Evolutionary conservation across 169 alveolate genomes (phyloP).

Genomic region (Eimeria necatrix): DNA sequence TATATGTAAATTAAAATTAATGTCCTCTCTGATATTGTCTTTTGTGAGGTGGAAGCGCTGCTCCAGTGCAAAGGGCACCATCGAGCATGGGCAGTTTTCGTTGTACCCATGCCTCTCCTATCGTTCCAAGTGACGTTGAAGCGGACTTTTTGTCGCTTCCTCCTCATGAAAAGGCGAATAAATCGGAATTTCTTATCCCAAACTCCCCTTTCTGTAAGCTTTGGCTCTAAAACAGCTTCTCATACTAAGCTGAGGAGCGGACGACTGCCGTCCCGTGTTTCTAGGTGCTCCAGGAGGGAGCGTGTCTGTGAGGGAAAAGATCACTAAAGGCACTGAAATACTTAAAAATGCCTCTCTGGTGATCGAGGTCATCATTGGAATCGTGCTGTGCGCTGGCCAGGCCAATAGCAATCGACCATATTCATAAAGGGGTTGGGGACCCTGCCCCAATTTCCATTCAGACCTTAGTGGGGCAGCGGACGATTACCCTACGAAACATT

Average conservation of each 20-base stretch:
- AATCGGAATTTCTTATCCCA: background rate
- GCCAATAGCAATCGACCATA: too few species aligned
- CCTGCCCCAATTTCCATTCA: too few species aligned
- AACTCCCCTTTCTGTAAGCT: background rate
- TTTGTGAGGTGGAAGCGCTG: background rate
- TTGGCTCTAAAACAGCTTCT: background rate
- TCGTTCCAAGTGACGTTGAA: background rate
- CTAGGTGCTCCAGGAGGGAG: too few species aligned
- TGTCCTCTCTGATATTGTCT: background rate
- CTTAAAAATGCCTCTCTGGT: too few species aligned
- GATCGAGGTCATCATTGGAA: too few species aligned
- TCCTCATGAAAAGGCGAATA: background rate
- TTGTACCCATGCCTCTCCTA: background rate
- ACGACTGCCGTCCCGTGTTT: too few species aligned
- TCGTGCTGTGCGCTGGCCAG: too few species aligned
- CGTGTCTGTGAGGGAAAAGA: too few species aligned
- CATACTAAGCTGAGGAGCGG: background rate
- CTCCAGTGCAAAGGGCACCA: background rate
- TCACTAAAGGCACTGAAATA: too few species aligned
- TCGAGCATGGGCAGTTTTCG: slow-evolving; percentile 32
- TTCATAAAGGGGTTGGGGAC: too few species aligned
- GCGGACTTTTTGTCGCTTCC: background rate
- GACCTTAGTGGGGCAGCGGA: too few species aligned
- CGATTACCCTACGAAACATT: too few species aligned
- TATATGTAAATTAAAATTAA: background rate